These are phyloP conservation scores for Fusarium mexicanum DNA, from an alignment of 2,329 filamentous ascomycete species.

Conservation along the genomic window DNA sequence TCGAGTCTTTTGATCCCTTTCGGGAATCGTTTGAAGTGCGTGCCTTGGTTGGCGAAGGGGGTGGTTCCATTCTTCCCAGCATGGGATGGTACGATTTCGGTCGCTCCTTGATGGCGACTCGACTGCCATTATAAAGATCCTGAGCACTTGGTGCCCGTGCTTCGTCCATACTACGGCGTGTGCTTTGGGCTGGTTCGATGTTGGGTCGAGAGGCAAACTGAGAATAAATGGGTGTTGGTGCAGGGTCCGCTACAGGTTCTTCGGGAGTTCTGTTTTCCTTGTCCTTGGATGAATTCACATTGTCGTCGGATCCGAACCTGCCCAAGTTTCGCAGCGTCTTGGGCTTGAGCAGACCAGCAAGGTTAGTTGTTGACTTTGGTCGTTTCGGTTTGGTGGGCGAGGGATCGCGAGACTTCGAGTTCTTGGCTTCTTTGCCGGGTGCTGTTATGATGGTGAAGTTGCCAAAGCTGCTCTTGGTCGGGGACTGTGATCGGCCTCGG, in stretches of 20 bases:
- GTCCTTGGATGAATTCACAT: slow-evolving; percentile 65
- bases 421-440: slow-evolving; percentile 51
- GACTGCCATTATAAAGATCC: slow-evolving; percentile 29
- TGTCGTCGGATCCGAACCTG: slow-evolving; percentile 62
- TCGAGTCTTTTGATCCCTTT: slow-evolving; percentile 44
- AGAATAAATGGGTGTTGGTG: slow-evolving; percentile 79
- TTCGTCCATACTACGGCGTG: slow-evolving; percentile 41
- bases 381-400: slow-evolving; percentile 76
- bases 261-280: slow-evolving; percentile 83
- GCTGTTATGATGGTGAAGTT: slow-evolving; percentile 57
- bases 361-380: slow-evolving; percentile 83
- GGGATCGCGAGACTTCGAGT: slow-evolving; percentile 55
- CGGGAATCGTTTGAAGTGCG: slow-evolving; percentile 35
- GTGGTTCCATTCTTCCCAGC: slow-evolving; percentile 34
- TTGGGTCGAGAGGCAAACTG: slow-evolving; percentile 65
- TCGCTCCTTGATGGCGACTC: slow-evolving; percentile 52
- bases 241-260: slow-evolving; percentile 27
- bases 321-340: slow-evolving; percentile 77
- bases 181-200: slow-evolving; percentile 30
- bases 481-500: slow-evolving; percentile 52
- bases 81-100: slow-evolving; percentile 61
- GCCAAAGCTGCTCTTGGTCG: slow-evolving; percentile 55
- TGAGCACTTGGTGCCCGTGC: slow-evolving; percentile 32
- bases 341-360: slow-evolving; percentile 79
- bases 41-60: slow-evolving; percentile 36